Evolutionary conservation across 164 flowering plant species (phyloP).

Genomic region (Vitis cinerea): DNA sequence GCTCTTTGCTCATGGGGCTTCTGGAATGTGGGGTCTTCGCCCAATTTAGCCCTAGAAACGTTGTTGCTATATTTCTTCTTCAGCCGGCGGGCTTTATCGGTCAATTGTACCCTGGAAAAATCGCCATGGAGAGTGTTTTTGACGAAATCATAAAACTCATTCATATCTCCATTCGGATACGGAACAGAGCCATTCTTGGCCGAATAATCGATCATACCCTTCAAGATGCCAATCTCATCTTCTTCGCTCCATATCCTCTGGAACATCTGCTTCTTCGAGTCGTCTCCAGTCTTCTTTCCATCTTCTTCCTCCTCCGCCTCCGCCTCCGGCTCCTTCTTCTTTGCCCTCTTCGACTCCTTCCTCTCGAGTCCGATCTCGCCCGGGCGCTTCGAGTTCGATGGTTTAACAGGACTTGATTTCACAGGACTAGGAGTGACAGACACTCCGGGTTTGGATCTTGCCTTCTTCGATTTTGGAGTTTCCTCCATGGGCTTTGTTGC

Average conservation of each 20-base stretch:
- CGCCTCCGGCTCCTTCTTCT: slow-evolving; percentile 13
- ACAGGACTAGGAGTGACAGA: slow-evolving; percentile 7
- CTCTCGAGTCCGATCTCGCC: slow-evolving; percentile 6
- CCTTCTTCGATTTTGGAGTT: not conserved
- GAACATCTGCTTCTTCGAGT: slow-evolving; percentile 23
- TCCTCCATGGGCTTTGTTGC: slow-evolving; percentile 40
- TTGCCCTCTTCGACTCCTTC: slow-evolving; percentile 22
- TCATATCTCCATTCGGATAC: not conserved
- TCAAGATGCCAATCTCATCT: slow-evolving; percentile 29
- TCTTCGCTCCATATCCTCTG: slow-evolving; percentile 35
- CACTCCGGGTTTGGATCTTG: slow-evolving; percentile 13
- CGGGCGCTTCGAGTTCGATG: slow-evolving; percentile 16
- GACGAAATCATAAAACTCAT: slow-evolving; percentile 26
- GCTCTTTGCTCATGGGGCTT: slow-evolving; percentile 26
- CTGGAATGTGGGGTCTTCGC: slow-evolving; percentile 10
- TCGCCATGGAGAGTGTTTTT: slow-evolving; percentile 23
- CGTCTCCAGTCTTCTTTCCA: slow-evolving; percentile 12
- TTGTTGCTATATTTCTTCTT: slow-evolving; percentile 33
- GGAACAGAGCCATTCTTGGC: slow-evolving; percentile 25
- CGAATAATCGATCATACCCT: slow-evolving; percentile 29
- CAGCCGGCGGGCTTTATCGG: slow-evolving; percentile 26
- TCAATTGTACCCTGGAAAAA: slow-evolving; percentile 18
- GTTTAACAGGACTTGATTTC: slow-evolving; percentile 16
- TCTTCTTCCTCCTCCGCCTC: slow-evolving; percentile 2
- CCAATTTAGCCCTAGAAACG: slow-evolving; percentile 18